These are phyloP conservation scores for Drechslerella stenobrocha DNA, from an alignment of 2,329 filamentous ascomycete species.

Conservation along the genomic window DNA sequence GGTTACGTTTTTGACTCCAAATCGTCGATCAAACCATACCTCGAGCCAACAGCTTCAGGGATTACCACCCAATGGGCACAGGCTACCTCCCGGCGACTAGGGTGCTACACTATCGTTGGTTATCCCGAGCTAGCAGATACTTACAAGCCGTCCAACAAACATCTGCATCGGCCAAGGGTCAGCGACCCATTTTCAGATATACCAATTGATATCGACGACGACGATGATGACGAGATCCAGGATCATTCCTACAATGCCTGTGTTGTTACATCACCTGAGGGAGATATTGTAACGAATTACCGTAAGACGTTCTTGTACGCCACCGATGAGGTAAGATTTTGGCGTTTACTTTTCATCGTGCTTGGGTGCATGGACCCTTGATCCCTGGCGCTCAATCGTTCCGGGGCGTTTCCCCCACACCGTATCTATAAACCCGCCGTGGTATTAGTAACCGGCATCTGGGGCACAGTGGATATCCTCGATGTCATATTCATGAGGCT, in stretches of 20 bases:
- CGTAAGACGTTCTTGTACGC: conserved; percentile 65
- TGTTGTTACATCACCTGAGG: conserved; percentile 63
- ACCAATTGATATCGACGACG: conserved; percentile 23
- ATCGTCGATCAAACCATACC: conserved; percentile 67
- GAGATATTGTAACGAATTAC: conserved; percentile 66
- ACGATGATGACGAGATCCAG: conserved; percentile 25
- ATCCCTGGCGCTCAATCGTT: conserved; percentile 53
- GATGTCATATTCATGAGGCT: no score
- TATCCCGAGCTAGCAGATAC: conserved; percentile 72
- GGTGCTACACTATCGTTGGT: conserved; percentile 70
- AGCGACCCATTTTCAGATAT: conserved; percentile 38
- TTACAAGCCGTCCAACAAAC: conserved; percentile 59
- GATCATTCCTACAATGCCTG: conserved; percentile 55
- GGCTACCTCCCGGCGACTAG: conserved; percentile 66
- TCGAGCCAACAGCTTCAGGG: conserved; percentile 69
- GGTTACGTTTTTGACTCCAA: conserved; percentile 78
- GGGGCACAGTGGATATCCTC: no score
- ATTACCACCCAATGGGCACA: conserved; percentile 73
- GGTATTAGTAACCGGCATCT: no score
- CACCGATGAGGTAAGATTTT: conserved; percentile 65
- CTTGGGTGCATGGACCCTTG: conserved; percentile 49
- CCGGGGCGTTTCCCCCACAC: conserved; percentile 49
- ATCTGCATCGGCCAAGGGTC: conserved; percentile 25
- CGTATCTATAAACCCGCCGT: no score
- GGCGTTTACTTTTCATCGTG: conserved; percentile 57